Conservation (phyloP, 2,329 filamentous ascomycete species). For the Cryphonectria carpinicola region DNA sequence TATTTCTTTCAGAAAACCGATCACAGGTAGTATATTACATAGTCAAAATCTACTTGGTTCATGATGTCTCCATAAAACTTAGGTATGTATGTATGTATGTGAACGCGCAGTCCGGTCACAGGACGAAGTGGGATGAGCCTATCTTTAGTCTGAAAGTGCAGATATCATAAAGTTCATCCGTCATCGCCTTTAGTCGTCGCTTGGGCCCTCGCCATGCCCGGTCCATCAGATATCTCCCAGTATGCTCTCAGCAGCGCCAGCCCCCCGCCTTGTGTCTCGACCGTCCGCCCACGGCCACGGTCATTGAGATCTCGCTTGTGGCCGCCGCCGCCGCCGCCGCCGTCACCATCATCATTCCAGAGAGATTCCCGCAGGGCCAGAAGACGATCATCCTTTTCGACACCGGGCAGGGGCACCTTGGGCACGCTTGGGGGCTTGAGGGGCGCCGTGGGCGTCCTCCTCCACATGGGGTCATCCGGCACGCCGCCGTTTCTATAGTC, state of each 20-base stretch:
- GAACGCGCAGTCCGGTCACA: not conserved
- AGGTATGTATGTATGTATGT: not conserved
- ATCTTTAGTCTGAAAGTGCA: not conserved
- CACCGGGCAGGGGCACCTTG: constrained; percentile 11
- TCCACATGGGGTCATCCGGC: constrained; percentile 27
- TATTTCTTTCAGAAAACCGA: not conserved
- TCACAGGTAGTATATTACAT: not conserved
- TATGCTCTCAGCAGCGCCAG: constrained; percentile 26
- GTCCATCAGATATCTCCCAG: constrained; percentile 25
- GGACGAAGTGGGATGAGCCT: not conserved
- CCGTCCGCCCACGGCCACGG: constrained; percentile 28
- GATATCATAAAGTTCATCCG: constrained; percentile 15
- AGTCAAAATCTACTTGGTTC: not conserved
- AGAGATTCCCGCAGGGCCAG: not conserved
- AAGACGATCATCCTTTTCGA: not conserved
- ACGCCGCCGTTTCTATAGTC: constrained; percentile 30
- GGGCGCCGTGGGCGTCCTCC: constrained; percentile 13
- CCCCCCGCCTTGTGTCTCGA: constrained; percentile 29
- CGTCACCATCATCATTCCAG: no score
- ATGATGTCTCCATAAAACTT: not conserved
- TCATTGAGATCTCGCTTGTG: constrained; percentile 24
- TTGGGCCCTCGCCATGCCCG: not conserved
- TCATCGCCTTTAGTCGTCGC: constrained; percentile 9
- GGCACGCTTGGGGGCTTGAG: constrained; percentile 19
- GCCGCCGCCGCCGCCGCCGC: not conserved